Evolutionary conservation across 768 basidiomycete genomes (phyloP).

Genomic region (Chalciporus chontae): DNA sequence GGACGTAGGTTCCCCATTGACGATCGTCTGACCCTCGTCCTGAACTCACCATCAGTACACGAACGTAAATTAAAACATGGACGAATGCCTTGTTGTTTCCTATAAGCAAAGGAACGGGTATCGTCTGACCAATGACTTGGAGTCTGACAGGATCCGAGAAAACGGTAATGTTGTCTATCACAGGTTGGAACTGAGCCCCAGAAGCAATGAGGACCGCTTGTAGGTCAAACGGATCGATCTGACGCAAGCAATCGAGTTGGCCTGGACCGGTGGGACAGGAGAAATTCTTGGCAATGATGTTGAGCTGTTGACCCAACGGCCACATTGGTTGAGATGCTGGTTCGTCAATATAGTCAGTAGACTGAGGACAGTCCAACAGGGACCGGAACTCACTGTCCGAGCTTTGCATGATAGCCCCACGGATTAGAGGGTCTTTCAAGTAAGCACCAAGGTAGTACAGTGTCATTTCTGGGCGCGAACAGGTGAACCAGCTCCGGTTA

Average conservation of each 20-base stretch:
- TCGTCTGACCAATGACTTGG: neutral
- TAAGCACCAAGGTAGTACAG: neutral
- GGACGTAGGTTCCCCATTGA: conserved; percentile 24
- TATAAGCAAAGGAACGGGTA: neutral
- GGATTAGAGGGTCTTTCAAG: neutral
- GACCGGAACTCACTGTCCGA: neutral
- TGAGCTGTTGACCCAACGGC: neutral
- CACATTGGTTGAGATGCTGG: neutral
- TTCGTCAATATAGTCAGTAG: too few species aligned
- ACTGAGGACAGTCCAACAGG: too few species aligned
- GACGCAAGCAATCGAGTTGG: neutral
- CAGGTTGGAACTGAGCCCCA: neutral
- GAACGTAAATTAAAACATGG: too few species aligned
- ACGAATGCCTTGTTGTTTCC: neutral
- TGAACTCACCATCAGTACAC: too few species aligned
- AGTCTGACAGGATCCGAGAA: neutral
- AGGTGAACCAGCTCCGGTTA: too few species aligned
- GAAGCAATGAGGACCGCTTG: neutral
- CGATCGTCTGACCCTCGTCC: conserved; percentile 23
- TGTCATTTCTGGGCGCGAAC: neutral
- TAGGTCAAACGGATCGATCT: neutral
- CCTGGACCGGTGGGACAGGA: neutral
- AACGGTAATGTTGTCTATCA: neutral
- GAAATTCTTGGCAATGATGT: neutral
- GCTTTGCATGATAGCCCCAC: neutral